These are phyloP conservation scores for Acacia pycnantha DNA, from an alignment of 331 rosid species.

Conservation along the genomic window DNA sequence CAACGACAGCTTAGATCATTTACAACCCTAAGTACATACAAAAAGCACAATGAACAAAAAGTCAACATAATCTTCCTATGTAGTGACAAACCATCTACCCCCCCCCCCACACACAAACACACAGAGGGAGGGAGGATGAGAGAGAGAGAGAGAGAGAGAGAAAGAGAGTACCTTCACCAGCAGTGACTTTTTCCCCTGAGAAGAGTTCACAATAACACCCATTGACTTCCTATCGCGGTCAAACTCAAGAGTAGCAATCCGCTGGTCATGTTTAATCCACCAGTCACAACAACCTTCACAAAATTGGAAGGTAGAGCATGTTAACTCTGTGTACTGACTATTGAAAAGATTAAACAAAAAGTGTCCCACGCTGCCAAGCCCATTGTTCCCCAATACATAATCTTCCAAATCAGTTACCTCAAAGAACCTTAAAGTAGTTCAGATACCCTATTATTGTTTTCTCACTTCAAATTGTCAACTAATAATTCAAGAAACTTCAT, in stretches of 20 bases:
- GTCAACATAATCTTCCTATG: too few relatives aligned
- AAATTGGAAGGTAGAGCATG: conserved; percentile 13
- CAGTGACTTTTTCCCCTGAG: conserved; percentile 44
- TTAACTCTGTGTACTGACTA: not conserved
- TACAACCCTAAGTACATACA: not conserved
- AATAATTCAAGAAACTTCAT: not conserved
- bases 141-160: conserved; percentile 12
- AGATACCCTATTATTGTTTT: not conserved
- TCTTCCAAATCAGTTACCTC: conserved; percentile 12
- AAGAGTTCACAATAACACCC: conserved; percentile 62
- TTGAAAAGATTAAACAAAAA: not conserved
- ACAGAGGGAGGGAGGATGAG: too few relatives aligned
- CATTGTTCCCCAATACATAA: not conserved
- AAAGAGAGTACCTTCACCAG: conserved; percentile 61
- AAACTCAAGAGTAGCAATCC: conserved; percentile 76
- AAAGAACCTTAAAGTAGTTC: not conserved
- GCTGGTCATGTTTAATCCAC: conserved; percentile 50
- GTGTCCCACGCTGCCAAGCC: not conserved
- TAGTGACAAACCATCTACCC: too few relatives aligned
- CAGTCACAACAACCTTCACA: conserved; percentile 58
- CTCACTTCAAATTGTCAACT: not conserved
- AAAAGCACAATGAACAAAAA: not conserved
- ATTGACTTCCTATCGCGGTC: conserved; percentile 67
- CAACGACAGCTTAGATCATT: not conserved
- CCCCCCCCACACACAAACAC: too few relatives aligned